A percentile compares a stretch with the other conserved stretches of the same genome.
Evolutionary conservation across 495 filamentous ascomycete genomes (phyloP).

Genomic region (Podospora appendiculata): DNA sequence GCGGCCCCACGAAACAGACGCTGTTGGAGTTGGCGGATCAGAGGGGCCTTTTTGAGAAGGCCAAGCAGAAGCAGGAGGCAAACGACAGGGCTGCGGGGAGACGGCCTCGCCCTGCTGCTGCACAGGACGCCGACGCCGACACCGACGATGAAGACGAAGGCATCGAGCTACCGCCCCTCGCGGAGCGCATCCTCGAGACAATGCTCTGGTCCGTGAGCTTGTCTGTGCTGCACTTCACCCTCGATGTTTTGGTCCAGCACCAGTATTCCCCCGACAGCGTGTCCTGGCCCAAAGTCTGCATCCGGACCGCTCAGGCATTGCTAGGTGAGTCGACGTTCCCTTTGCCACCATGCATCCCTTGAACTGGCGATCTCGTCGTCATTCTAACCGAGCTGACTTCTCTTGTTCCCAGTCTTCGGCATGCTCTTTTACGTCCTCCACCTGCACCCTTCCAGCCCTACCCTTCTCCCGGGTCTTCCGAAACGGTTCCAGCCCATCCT

Average conservation of each 20-base stretch:
- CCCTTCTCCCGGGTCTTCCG: constrained; percentile 36
- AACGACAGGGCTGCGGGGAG: constrained; percentile 19
- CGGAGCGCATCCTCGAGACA: constrained; percentile 50
- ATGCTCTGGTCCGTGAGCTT: constrained; percentile 65
- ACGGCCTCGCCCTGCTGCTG: constrained; percentile 12
- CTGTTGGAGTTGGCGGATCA: constrained; percentile 58
- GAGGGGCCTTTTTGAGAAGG: constrained; percentile 42
- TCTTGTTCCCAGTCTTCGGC: constrained; percentile 45
- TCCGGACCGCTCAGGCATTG: constrained; percentile 41
- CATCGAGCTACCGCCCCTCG: constrained; percentile 23
- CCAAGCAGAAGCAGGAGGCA: constrained; percentile 18
- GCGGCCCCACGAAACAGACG: constrained; percentile 46
- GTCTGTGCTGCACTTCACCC: constrained; percentile 74
- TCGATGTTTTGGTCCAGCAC: constrained; percentile 84
- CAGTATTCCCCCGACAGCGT: constrained; percentile 71
- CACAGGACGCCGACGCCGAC: constrained; percentile 8
- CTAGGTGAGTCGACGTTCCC: constrained; percentile 30
- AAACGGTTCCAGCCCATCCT: constrained; percentile 35
- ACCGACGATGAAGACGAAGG: constrained; percentile 23
- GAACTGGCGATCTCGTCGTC: not conserved
- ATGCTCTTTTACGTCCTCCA: constrained; percentile 54
- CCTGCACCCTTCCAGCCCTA: constrained; percentile 37
- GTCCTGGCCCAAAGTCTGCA: constrained; percentile 47
- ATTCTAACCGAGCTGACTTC: not conserved
- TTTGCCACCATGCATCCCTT: not conserved